Evolutionary conservation across 2,329 filamentous ascomycete genomes (phyloP).

Genomic region (Pyrenophora graminea): DNA sequence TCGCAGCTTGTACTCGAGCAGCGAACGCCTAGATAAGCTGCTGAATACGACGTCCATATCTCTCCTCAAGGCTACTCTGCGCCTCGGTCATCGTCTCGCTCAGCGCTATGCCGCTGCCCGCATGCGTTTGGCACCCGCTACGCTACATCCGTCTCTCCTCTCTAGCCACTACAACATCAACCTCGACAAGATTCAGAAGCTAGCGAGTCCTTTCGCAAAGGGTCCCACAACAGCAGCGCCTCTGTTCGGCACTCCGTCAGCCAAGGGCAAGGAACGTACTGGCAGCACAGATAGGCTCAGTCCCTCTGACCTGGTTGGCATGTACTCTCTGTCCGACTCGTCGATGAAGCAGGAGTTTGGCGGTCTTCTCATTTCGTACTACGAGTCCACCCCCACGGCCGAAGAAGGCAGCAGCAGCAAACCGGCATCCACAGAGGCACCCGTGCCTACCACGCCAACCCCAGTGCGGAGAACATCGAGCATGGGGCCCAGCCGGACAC

Average conservation of each 20-base stretch:
- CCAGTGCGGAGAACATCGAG: slow-evolving; percentile 70
- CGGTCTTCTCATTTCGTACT: slow-evolving; percentile 79
- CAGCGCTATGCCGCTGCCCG: slow-evolving; percentile 91
- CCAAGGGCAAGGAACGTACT: slow-evolving; percentile 69
- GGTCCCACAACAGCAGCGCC: slow-evolving; percentile 55
- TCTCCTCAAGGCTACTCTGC: slow-evolving; percentile 76
- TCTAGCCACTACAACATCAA: slow-evolving; percentile 79
- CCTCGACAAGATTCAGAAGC: slow-evolving; percentile 78
- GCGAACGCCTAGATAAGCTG: slow-evolving; percentile 82
- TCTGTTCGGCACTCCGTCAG: slow-evolving; percentile 59
- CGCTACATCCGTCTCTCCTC: slow-evolving; percentile 73
- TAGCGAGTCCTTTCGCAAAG: slow-evolving; percentile 82
- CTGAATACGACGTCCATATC: slow-evolving; percentile 84
- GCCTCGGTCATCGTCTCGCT: slow-evolving; percentile 82
- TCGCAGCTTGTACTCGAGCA: slow-evolving; percentile 93
- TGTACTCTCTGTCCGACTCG: slow-evolving; percentile 58
- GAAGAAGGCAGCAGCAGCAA: slow-evolving; percentile 28
- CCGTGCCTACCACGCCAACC: slow-evolving; percentile 73
- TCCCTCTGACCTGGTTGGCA: slow-evolving; percentile 70
- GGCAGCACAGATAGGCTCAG: slow-evolving; percentile 43
- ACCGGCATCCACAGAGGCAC: slow-evolving; percentile 48
- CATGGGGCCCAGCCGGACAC: slow-evolving; percentile 55
- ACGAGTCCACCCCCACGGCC: slow-evolving; percentile 53
- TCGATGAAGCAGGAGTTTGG: slow-evolving; percentile 76
- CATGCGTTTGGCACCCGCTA: slow-evolving; percentile 68